These are phyloP conservation scores for Discostella stelligeroides DNA, from an alignment of 108 stramenopile genomes.

Conservation along the genomic window DNA sequence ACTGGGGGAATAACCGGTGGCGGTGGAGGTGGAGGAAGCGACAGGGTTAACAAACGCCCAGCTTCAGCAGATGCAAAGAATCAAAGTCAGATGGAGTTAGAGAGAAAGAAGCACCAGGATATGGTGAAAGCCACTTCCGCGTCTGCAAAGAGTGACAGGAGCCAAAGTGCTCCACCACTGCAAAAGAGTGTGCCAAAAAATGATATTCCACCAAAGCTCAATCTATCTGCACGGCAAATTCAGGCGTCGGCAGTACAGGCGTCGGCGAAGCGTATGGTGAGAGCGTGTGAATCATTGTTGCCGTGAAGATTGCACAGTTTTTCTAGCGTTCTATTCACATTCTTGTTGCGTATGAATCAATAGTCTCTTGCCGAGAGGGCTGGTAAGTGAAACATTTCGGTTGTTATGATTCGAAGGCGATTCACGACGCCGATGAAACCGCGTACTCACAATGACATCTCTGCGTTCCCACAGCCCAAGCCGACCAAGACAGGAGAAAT, in stretches of 20 bases:
- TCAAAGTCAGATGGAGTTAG: conserved; percentile 24
- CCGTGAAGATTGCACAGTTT: not conserved
- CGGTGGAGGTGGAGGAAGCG: conserved; percentile 21
- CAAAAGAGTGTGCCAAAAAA: not conserved
- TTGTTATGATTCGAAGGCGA: not conserved
- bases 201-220: not conserved
- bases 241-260: conserved; percentile 9
- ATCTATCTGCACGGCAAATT: conserved; percentile 11
- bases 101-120: conserved; percentile 43
- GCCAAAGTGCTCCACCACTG: not conserved
- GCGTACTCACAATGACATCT: not conserved
- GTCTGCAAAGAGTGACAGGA: not conserved
- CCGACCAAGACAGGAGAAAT: conserved; percentile 14
- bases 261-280: conserved; percentile 15
- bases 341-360: not conserved
- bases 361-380: conserved; percentile 13
- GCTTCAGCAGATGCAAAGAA: conserved; percentile 12
- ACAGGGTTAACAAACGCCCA: conserved; percentile 10
- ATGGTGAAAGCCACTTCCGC: conserved; percentile 20
- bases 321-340: not conserved
- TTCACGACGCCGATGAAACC: not conserved
- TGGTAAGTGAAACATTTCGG: not conserved
- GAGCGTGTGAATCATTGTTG: not conserved
- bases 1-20: conserved; percentile 10
- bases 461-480: conserved; percentile 16